Evolutionary conservation across 306 rosid genomes (phyloP).

Genomic region (Malus asiatica): DNA sequence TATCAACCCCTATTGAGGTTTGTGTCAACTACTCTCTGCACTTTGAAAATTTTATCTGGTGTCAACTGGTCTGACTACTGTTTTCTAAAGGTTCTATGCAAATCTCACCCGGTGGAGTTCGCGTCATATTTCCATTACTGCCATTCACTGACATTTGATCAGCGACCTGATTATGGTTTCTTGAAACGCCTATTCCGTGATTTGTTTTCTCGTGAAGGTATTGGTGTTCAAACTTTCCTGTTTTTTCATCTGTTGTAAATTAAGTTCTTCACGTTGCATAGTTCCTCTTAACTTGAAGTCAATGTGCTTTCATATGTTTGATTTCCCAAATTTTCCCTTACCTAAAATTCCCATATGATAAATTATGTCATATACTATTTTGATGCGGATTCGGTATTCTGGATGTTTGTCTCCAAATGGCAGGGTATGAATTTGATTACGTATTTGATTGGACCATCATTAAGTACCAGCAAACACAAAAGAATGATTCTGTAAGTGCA

Average conservation of each 20-base stretch:
- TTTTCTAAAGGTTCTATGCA: conserved; percentile 69
- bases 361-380: background rate
- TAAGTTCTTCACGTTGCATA: background rate
- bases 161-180: conserved; percentile 97
- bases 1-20: conserved; percentile 96
- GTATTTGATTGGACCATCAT: conserved; percentile 86
- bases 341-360: background rate
- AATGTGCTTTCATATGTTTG: background rate
- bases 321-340: background rate
- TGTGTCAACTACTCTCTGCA: conserved; percentile 12
- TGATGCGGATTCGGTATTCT: background rate
- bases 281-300: background rate
- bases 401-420: conserved; percentile 12
- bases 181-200: conserved; percentile 88
- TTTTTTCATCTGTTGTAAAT: background rate
- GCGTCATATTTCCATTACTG: conserved; percentile 97
- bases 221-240: background rate
- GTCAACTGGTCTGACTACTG: conserved; percentile 15
- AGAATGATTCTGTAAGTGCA: conserved; percentile 62
- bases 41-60: conserved; percentile 1
- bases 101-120: conserved; percentile 88
- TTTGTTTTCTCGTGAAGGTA: conserved; percentile 85
- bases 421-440: conserved; percentile 84
- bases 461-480: conserved; percentile 82
- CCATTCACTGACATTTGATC: conserved; percentile 87